phyloP scores from a whole-genome alignment of 768 basidiomycete genomes.

The Galerina sulciceps region DNA sequence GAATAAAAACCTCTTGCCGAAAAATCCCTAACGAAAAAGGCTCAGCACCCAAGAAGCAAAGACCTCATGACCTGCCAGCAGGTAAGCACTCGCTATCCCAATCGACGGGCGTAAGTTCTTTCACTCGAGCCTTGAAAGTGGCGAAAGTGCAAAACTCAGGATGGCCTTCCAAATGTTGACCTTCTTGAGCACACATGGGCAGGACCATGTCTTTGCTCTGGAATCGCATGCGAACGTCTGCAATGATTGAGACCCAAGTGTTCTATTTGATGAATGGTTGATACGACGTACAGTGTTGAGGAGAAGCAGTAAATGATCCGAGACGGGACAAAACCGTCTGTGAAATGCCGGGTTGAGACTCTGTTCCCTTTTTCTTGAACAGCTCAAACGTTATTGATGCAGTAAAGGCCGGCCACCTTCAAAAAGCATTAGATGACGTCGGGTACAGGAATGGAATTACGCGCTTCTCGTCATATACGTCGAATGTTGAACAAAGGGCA shows the following conservation, averaged over 20 bases:
- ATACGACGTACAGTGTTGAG: conserved; percentile 32
- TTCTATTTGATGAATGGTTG: background rate
- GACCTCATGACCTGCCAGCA: conserved; percentile 13
- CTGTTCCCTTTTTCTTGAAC: conserved; percentile 46
- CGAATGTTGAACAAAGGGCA: conserved; percentile 63
- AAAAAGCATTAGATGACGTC: background rate
- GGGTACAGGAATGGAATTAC: conserved; percentile 13
- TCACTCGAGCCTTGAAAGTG: conserved; percentile 65
- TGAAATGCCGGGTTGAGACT: conserved; percentile 23
- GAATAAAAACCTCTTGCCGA: too few relatives aligned
- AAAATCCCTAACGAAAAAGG: background rate
- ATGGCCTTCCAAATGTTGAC: conserved; percentile 68
- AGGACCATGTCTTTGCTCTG: conserved; percentile 68
- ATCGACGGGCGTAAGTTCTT: conserved; percentile 66
- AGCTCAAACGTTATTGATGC: conserved; percentile 77
- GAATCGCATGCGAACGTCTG: conserved; percentile 77
- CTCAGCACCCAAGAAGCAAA: background rate
- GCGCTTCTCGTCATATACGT: conserved; percentile 74
- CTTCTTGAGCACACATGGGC: conserved; percentile 66
- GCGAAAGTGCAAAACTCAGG: conserved; percentile 77
- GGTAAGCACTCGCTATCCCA: conserved; percentile 68
- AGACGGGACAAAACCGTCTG: conserved; percentile 49
- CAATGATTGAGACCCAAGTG: background rate
- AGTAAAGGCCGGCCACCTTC: conserved; percentile 78
- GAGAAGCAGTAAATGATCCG: conserved; percentile 16